phyloP scores from a whole-genome alignment of 1,139 yeast genomes.

The Debaryomyces subglobosus region DNA sequence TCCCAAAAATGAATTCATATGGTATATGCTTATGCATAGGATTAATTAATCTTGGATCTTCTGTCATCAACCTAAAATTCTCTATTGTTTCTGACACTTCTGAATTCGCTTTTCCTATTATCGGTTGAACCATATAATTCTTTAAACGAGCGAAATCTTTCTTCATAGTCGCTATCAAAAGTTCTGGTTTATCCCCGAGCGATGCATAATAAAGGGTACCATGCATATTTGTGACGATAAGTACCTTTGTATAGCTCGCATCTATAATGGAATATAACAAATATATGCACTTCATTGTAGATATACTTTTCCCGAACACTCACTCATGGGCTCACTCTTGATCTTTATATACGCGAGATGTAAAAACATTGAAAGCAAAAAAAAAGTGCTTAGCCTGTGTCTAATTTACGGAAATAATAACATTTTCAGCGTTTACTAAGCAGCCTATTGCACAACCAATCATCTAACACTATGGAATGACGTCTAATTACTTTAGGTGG shows the following conservation, averaged over 20 bases:
- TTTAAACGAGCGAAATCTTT: slow-evolving; percentile 19
- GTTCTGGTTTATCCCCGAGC: slow-evolving; percentile 17
- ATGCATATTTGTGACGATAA: slow-evolving; percentile 20
- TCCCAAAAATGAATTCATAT: slow-evolving; percentile 24
- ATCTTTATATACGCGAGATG: not conserved
- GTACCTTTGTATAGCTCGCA: slow-evolving; percentile 11
- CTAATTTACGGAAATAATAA: too few relatives aligned
- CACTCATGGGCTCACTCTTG: not conserved
- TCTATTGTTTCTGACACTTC: slow-evolving; percentile 16
- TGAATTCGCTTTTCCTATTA: slow-evolving; percentile 6
- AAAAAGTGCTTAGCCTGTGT: not conserved
- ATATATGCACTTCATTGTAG: slow-evolving; percentile 1
- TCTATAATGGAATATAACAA: slow-evolving; percentile 1
- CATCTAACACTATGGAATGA: not conserved
- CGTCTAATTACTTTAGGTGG: not conserved
- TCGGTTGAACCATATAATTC: slow-evolving; percentile 12
- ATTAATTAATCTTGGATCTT: slow-evolving; percentile 16
- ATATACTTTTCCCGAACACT: not conserved
- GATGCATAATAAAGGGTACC: slow-evolving; percentile 28
- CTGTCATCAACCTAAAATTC: slow-evolving; percentile 15
- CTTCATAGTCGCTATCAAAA: slow-evolving; percentile 14
- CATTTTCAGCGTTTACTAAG: not conserved
- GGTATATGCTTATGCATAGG: slow-evolving; percentile 10
- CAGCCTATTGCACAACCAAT: not conserved
- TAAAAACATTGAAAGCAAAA: not conserved